Base-by-base conservation (phyloP, 495 filamentous ascomycete genomes). In the Arthonia radiata region DNA sequence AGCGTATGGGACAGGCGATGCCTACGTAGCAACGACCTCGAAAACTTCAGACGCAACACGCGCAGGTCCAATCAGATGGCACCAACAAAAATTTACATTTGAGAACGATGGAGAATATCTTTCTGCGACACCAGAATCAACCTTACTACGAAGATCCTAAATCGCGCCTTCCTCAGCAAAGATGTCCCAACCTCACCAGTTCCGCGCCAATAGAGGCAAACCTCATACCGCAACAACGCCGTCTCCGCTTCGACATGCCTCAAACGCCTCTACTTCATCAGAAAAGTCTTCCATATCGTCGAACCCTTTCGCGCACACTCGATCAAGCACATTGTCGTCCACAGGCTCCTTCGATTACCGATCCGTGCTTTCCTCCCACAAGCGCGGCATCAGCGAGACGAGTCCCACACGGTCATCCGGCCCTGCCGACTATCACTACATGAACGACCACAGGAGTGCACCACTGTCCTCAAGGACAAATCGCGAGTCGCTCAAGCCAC, bases 261-360 rank as follows among this genome's bases (percentile, higher is more conserved):
- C 79, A 4, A 81, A 59, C 28, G 67, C 73, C 13, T 86, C 79
- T 8, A 76, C 72, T 4, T 63, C 54, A 31, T 90, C 79, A 11
- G 81, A 78, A 0, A 59, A 65, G 13, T 81, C 79, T 42, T 79
- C 78, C 7, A 52, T 63, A 36, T 56, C 49, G 18, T 79, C 75
- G 10, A 66, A 61, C 35, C 53, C 58, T 1, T 71, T 66, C 34
- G 57, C 67, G 10, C 54, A 67, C 12, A 75, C 71, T 37, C 66
- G 71, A 24, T 67, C 73, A 25, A 80, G 75, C 42, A 79, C 73
- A 5, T 46, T 69, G 16, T 78, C 77, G n/a, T 83, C 78, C 3
- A 60, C 62, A 36, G 60, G 59, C 6, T 82, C 78, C n/a, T 69
- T 63, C 42, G 51, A 51, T 15, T 61, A 64, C 35, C 50, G 47